Evolutionary conservation across 2,329 filamentous ascomycete species (phyloP), one percentile per base, ranked within the genome.

Genomic region (Epichloe gansuensis): DNA sequence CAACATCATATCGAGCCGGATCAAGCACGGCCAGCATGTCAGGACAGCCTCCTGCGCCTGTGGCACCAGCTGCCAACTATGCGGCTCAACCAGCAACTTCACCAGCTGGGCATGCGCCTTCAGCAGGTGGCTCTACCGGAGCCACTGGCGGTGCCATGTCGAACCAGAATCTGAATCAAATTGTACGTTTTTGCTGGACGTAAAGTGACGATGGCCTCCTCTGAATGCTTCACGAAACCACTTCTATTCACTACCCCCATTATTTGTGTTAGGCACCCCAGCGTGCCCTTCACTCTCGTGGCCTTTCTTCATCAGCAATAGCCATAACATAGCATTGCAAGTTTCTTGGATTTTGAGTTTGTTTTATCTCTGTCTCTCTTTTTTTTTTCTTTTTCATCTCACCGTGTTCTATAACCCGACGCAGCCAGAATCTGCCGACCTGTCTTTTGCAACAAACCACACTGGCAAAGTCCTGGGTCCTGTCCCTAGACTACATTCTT

Each of bases 91-190:
- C 66, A 21, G 62, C 59, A 31, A 63, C 67, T 31, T 63, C 68
- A 52, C 69, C 69, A 28, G 63, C 64, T 51, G 59, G 61, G 4
- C 55, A 60, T 48, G 56, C 63, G 25, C 58, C 65, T 28, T 59
- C 61, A 7, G 62, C 71, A 17, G 58, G 69, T 5, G 56, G 66
- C 34, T 56, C 70, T 2, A 62, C 69, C 5, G 62, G 61, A 6
- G 38, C 58, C 11, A 52, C 54, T 37, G 57, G 56, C 7, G 58
- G 61, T 21, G 67, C 71, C 9, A 83, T 89, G 70, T 89, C 86
- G 2, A 89, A 91, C 57, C 88, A 94, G 62, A 95, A 96, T 64
- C 70, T 96, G 1, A 97, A 97, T 62, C 90, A 95, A 61, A 97
- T 97, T 69, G 91, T 96, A 78, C 79, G 91, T 50, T 46, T 7